Conservation (phyloP, 2,329 filamentous ascomycete genomes). For the Dendrostoma leiphaemia region DNA sequence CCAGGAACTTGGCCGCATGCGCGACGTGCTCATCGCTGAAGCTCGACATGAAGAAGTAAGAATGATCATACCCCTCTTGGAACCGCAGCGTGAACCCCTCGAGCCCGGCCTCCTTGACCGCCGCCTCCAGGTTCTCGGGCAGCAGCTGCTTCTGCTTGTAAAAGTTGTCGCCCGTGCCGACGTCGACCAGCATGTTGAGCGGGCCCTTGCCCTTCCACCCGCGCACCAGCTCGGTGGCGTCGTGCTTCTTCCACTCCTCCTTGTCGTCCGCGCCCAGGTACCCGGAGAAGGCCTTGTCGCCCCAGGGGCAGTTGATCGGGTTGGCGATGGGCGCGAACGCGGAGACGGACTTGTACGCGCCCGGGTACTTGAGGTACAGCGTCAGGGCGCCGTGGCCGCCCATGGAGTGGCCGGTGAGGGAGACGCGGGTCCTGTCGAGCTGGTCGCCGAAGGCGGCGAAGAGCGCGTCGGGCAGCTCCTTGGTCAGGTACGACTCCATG, state of each 20-base stretch:
- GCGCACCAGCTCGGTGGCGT: slow-evolving; percentile 86
- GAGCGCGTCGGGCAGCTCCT: slow-evolving; percentile 77
- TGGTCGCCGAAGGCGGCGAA: slow-evolving; percentile 66
- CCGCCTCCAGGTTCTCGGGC: slow-evolving; percentile 86
- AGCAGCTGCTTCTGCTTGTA: slow-evolving; percentile 92
- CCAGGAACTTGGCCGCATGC: slow-evolving; percentile 83
- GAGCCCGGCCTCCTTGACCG: slow-evolving; percentile 72
- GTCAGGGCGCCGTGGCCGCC: slow-evolving; percentile 94
- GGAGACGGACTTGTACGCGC: slow-evolving; percentile 82
- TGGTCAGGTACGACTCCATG: slow-evolving; percentile 92
- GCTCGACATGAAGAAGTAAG: slow-evolving; percentile 92
- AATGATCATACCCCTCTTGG: slow-evolving; percentile 93
- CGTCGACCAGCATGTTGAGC: slow-evolving; percentile 81
- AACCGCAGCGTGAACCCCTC: slow-evolving; percentile 75
- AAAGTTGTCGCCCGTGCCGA: slow-evolving; percentile 93
- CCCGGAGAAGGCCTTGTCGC: slow-evolving; percentile 88
- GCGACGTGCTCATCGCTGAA: slow-evolving; percentile 90
- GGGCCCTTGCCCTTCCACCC: slow-evolving; percentile 62
- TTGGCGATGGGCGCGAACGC: slow-evolving; percentile 91
- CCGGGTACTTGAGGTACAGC: slow-evolving; percentile 87
- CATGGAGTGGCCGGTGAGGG: slow-evolving; percentile 95
- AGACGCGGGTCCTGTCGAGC: slow-evolving; percentile 69
- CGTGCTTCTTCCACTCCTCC: slow-evolving; percentile 81
- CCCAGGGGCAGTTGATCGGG: slow-evolving; percentile 84
- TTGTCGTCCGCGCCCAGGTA: slow-evolving; percentile 75